Evolutionary conservation across 2,329 filamentous ascomycete species (phyloP).

Genomic region (Ceratocystis cacaofunesta): DNA sequence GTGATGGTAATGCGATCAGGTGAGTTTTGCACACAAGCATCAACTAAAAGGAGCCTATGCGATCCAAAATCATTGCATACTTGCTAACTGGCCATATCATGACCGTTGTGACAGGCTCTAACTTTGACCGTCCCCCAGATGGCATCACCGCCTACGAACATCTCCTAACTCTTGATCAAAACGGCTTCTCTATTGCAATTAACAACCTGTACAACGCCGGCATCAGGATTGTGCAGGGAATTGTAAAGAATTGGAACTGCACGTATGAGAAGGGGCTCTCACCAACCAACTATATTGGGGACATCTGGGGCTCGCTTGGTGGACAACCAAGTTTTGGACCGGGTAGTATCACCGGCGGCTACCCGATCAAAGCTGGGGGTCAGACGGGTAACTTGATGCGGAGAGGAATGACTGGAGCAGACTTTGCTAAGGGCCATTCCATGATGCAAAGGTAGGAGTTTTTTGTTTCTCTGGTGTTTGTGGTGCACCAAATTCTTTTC

Average conservation of each 20-base stretch:
- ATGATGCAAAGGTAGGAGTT: not conserved
- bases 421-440: not conserved
- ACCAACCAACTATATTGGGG: conserved; percentile 51
- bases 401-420: conserved; percentile 1
- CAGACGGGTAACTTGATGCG: conserved; percentile 10
- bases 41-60: not conserved
- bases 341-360: conserved; percentile 31
- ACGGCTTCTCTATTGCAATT: conserved; percentile 47
- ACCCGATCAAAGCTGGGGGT: conserved; percentile 21
- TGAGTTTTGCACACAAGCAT: conserved; percentile 19
- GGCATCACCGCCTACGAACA: conserved; percentile 42
- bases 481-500: too few relatives aligned
- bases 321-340: conserved; percentile 51
- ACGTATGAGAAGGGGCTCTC: conserved; percentile 43
- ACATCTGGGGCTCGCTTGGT: conserved; percentile 55
- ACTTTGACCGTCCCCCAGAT: conserved; percentile 56
- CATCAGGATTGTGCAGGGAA: conserved; percentile 48
- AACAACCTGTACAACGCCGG: conserved; percentile 54
- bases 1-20: conserved; percentile 53
- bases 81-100: not conserved
- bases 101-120: conserved; percentile 32
- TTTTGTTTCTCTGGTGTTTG: not conserved
- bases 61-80: not conserved
- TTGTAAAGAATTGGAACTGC: conserved; percentile 44
- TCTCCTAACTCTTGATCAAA: conserved; percentile 44